Evolutionary conservation across 371 early-diverging fungal genomes (phyloP).

Genomic region (Syncephalastrum contaminatum): DNA sequence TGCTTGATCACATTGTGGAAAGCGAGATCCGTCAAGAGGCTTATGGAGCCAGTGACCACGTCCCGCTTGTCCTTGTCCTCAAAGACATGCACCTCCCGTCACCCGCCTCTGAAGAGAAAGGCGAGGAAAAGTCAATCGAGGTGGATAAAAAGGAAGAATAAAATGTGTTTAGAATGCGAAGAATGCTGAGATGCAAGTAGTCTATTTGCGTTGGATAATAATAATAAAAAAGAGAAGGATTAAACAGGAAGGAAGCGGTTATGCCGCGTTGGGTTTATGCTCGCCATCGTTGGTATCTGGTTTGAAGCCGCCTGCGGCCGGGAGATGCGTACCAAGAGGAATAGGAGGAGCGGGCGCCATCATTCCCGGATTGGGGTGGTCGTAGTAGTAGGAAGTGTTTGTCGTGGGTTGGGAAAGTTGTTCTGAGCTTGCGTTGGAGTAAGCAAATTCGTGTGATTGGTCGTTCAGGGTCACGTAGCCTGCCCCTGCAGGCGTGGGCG

Average conservation of each 20-base stretch:
- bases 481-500: slow-evolving; percentile 13
- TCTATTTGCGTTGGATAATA: neutral
- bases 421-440: neutral
- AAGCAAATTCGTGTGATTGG: slow-evolving; percentile 2
- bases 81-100: slow-evolving; percentile 12
- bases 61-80: slow-evolving; percentile 14
- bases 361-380: too few relatives aligned
- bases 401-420: slow-evolving; percentile 2
- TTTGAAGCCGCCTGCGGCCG: slow-evolving; percentile 12
- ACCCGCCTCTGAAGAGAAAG: too few relatives aligned
- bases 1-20: slow-evolving; percentile 61
- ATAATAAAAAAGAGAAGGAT: neutral
- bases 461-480: slow-evolving; percentile 13
- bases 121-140: too few relatives aligned
- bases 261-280: slow-evolving; percentile 88
- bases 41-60: slow-evolving; percentile 92
- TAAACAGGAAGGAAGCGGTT: neutral
- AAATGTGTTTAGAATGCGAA: neutral
- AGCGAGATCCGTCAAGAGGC: slow-evolving; percentile 74
- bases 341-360: too few relatives aligned
- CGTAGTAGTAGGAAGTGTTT: too few relatives aligned
- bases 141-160: neutral
- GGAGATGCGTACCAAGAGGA: too few relatives aligned
- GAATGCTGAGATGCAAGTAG: neutral
- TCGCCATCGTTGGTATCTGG: slow-evolving; percentile 72